A percentile compares a stretch with the other conserved stretches of the same genome.
These are phyloP conservation scores for Myxozyma mucilagina DNA, from an alignment of 805 yeast genomes.

Conservation along the genomic window DNA sequence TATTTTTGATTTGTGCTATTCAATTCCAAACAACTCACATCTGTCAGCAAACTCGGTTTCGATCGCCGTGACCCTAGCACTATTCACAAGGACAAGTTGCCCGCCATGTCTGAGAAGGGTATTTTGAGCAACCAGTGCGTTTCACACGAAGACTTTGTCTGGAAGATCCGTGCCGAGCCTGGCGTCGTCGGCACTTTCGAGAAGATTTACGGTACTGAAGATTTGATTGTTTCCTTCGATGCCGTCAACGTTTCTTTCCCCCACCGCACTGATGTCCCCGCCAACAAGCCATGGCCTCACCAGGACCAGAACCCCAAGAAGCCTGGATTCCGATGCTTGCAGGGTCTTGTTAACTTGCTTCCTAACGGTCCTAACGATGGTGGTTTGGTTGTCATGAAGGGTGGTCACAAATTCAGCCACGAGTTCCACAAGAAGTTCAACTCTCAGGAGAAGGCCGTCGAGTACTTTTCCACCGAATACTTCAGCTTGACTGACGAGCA, in stretches of 20 bases:
- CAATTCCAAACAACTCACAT: neutral
- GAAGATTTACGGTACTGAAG: constrained; percentile 14
- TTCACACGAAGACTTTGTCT: constrained; percentile 23
- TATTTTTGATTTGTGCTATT: neutral
- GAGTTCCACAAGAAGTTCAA: constrained; percentile 11
- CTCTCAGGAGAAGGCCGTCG: neutral
- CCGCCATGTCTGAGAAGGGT: constrained; percentile 6
- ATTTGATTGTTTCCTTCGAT: constrained; percentile 21
- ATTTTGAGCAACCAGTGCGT: constrained; percentile 6
- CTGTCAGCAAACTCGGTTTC: constrained; percentile 14
- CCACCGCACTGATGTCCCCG: constrained; percentile 14
- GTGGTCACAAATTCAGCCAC: constrained; percentile 16
- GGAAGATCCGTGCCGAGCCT: constrained; percentile 20
- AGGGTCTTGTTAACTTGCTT: constrained; percentile 19
- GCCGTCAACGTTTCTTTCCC: constrained; percentile 19
- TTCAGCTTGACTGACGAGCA: neutral
- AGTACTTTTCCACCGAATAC: constrained; percentile 8
- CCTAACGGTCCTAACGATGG: constrained; percentile 26
- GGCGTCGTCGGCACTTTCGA: constrained; percentile 20
- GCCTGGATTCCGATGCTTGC: constrained; percentile 21
- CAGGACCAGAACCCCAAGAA: constrained; percentile 18
- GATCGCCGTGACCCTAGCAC: constrained; percentile 20
- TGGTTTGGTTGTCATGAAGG: constrained; percentile 17
- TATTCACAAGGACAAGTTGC: constrained; percentile 9
- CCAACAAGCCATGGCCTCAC: constrained; percentile 22